phyloP scores from a whole-genome alignment of 306 rosid genomes.

The Oxytropis ochrocephala region DNA sequence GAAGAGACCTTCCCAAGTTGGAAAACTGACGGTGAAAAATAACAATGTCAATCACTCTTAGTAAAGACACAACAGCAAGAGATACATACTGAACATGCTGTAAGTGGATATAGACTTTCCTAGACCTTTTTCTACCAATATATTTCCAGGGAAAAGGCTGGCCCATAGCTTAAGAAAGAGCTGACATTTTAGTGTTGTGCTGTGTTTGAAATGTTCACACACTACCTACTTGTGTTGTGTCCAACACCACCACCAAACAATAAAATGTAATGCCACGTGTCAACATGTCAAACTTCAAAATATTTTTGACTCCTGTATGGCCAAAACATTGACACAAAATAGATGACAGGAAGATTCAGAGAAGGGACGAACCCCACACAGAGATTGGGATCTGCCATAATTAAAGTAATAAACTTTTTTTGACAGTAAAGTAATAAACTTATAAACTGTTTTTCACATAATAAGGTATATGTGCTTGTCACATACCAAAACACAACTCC shows the following conservation, averaged over 20 bases:
- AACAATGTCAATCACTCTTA: slow-evolving; percentile 9
- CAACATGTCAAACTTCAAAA: background rate
- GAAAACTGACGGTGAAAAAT: slow-evolving; percentile 51
- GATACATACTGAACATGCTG: background rate
- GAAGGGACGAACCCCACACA: no score
- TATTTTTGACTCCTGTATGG: background rate
- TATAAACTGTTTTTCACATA: background rate
- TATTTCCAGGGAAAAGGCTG: background rate
- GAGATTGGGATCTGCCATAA: no score
- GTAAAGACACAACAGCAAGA: background rate
- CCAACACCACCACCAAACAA: background rate
- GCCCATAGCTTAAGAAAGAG: background rate
- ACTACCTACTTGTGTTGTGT: background rate
- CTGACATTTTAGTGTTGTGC: background rate
- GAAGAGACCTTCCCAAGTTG: slow-evolving; percentile 98
- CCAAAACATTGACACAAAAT: background rate
- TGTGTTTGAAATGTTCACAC: background rate
- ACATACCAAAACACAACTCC: background rate
- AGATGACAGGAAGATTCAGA: background rate
- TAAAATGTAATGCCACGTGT: background rate
- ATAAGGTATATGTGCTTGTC: background rate
- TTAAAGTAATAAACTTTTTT: no score
- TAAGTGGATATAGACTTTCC: background rate
- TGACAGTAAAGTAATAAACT: no score
- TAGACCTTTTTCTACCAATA: background rate